Evolutionary conservation across 1,139 yeast genomes (phyloP).

Genomic region (Yamadazyma atmosphaerica): DNA sequence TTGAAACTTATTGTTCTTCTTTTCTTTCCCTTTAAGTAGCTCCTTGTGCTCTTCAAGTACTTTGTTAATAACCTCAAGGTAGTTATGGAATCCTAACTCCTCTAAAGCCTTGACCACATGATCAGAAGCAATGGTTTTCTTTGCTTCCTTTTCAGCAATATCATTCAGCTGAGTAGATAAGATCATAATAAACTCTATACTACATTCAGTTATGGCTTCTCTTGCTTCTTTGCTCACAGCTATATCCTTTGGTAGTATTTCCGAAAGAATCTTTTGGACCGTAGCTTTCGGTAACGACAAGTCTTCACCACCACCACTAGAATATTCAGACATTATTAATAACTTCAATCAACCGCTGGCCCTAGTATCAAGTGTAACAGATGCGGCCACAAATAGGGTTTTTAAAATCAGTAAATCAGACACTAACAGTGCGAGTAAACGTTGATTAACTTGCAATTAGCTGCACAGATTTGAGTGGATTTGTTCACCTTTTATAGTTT

Average conservation of each 20-base stretch:
- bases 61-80: conserved; percentile 78
- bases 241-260: conserved; percentile 81
- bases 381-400: no score
- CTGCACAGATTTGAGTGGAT: neutral
- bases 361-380: no score
- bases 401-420: no score
- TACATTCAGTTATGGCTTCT: conserved; percentile 93
- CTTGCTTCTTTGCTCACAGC: conserved; percentile 92
- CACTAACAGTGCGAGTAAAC: neutral
- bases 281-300: conserved; percentile 69
- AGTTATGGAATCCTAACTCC: conserved; percentile 84
- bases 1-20: conserved; percentile 90
- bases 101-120: conserved; percentile 90
- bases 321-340: conserved; percentile 37
- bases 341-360: neutral
- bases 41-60: conserved; percentile 88
- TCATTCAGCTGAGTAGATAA: conserved; percentile 92
- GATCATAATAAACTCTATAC: conserved; percentile 94
- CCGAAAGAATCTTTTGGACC: conserved; percentile 90
- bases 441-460: neutral
- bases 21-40: conserved; percentile 81
- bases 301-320: conserved; percentile 38
- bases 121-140: conserved; percentile 95
- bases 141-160: conserved; percentile 93
- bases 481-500: conserved; percentile 1